Evolutionary conservation across 306 rosid genomes (phyloP).

Genomic region (Heteromeles arbutifolia): DNA sequence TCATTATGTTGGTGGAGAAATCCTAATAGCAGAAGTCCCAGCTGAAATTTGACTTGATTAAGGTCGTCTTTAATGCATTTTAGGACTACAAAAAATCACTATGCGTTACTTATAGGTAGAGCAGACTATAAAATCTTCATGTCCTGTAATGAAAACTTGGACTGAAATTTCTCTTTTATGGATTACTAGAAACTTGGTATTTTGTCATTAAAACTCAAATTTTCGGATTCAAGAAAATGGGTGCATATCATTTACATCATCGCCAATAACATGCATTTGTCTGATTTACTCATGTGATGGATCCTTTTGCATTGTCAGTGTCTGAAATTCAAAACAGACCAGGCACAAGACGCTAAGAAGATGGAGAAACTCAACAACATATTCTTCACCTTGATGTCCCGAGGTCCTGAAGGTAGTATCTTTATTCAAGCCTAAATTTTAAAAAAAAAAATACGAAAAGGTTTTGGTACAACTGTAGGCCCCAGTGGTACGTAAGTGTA

Average conservation of each 20-base stretch:
- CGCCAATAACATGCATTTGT: background rate
- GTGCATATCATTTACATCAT: background rate
- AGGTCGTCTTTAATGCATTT: conserved; percentile 12
- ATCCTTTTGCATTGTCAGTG: conserved; percentile 45
- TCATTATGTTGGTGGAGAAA: background rate
- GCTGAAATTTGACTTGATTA: conserved; percentile 3
- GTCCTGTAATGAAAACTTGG: conserved; percentile 11
- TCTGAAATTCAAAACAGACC: conserved; percentile 89
- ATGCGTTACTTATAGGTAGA: conserved; percentile 3
- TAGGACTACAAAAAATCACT: conserved; percentile 8
- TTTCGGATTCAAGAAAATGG: background rate
- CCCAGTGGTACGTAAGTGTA: background rate
- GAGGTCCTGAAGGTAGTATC: conserved; percentile 81
- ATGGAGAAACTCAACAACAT: conserved; percentile 79
- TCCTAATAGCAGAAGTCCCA: background rate
- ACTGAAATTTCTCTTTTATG: background rate
- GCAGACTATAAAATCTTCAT: background rate
- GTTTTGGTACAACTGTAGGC: background rate
- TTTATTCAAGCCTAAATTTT: background rate
- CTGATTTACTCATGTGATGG: conserved; percentile 12
- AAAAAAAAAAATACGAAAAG: too few species aligned
- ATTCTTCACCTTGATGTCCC: conserved; percentile 88
- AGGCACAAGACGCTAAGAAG: conserved; percentile 89
- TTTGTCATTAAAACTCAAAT: background rate
- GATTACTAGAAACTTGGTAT: background rate